phyloP scores from a whole-genome alignment of 78 protist species.

The Dictyostelium intermedium region DNA sequence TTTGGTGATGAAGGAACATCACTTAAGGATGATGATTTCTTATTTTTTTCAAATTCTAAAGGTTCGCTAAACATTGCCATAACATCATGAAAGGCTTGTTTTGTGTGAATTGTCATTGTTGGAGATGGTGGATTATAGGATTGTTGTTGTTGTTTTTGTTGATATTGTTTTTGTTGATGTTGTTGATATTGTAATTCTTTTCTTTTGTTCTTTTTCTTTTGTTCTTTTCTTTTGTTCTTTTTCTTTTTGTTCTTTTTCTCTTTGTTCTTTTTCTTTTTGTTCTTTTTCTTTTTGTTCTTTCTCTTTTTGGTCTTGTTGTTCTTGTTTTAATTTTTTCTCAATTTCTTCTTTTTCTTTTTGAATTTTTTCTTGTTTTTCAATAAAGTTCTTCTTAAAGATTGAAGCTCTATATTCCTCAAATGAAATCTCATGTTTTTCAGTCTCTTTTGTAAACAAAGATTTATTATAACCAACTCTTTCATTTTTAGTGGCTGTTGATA shows the following conservation, averaged over 20 bases:
- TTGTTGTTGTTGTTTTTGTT: conserved; percentile 15
- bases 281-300: neutral
- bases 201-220: conserved; percentile 21
- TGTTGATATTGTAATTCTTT: conserved; percentile 18
- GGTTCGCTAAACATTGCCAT: conserved; percentile 77
- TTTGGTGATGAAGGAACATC: neutral
- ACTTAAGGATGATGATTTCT: neutral
- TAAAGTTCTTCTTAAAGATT: neutral
- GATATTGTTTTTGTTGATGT: neutral
- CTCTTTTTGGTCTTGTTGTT: neutral
- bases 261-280: neutral
- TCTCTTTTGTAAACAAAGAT: conserved; percentile 22
- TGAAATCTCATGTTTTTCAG: conserved; percentile 15
- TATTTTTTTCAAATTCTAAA: conserved; percentile 18
- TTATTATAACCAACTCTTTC: conserved; percentile 70
- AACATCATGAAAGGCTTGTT: conserved; percentile 66
- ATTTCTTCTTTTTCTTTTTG: neutral
- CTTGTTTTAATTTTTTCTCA: neutral
- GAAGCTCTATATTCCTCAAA: conserved; percentile 61
- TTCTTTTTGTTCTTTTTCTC: neutral
- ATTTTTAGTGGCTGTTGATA: neutral
- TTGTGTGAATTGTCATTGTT: conserved; percentile 76
- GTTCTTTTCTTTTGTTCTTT: neutral
- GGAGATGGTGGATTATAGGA: conserved; percentile 27
- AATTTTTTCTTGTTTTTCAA: neutral